A percentile compares a stretch with the other conserved stretches of the same genome.
phyloP scores from a whole-genome alignment of 495 filamentous ascomycete species.

The Chaetomium fimeti region DNA sequence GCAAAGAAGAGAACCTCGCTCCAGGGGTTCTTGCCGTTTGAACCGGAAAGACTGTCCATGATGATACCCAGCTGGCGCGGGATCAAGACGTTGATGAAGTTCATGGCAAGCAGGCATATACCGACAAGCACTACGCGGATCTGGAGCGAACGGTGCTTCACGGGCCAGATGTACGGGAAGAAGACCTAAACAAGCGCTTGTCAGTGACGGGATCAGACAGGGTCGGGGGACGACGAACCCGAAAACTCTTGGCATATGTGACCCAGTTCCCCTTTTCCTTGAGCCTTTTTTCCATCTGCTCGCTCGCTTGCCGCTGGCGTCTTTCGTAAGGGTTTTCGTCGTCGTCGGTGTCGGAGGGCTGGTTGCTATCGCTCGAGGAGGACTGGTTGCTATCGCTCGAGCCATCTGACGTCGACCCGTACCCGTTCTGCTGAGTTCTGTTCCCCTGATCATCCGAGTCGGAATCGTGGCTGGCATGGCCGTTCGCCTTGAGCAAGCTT shows the following conservation, averaged over 20 bases:
- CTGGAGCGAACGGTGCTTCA: slow-evolving; percentile 55
- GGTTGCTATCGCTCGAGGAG: slow-evolving; percentile 32
- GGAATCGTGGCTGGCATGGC: slow-evolving; percentile 18
- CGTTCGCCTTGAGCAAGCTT: slow-evolving; percentile 45
- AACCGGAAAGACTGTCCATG: slow-evolving; percentile 52
- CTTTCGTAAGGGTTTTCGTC: slow-evolving; percentile 51
- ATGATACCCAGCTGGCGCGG: slow-evolving; percentile 66
- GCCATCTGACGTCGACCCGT: slow-evolving; percentile 47
- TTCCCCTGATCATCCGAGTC: slow-evolving; percentile 30
- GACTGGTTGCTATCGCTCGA: slow-evolving; percentile 34
- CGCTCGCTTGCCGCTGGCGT: slow-evolving; percentile 49
- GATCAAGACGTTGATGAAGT: slow-evolving; percentile 62
- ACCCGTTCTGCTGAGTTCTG: slow-evolving; percentile 38
- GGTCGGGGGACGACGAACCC: slow-evolving; percentile 39
- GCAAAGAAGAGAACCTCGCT: slow-evolving; percentile 55
- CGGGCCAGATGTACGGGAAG: slow-evolving; percentile 65
- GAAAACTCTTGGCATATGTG: slow-evolving; percentile 60
- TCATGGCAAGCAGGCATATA: slow-evolving; percentile 59
- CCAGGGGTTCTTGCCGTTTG: slow-evolving; percentile 50
- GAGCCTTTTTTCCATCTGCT: slow-evolving; percentile 56
- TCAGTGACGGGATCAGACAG: slow-evolving; percentile 7
- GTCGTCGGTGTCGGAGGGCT: slow-evolving; percentile 36
- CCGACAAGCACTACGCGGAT: slow-evolving; percentile 56
- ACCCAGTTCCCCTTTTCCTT: slow-evolving; percentile 64
- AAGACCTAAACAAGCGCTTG: slow-evolving; percentile 47